Evolutionary conservation across 345 rosid species (phyloP).

Genomic region (Trapa incisa): DNA sequence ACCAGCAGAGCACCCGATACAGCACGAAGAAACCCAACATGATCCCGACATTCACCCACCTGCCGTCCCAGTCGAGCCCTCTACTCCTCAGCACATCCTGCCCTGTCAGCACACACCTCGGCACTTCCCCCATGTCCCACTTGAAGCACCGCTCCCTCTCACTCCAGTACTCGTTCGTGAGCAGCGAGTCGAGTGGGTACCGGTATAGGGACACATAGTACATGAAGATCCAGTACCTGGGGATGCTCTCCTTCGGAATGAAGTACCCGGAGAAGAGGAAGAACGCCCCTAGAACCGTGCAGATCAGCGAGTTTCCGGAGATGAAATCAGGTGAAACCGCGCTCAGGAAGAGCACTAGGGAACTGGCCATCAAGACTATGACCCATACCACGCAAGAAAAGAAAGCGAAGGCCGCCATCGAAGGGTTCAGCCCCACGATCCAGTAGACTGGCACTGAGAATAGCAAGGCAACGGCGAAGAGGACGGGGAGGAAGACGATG

Average conservation of each 20-base stretch:
- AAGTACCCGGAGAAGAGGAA: conserved; percentile 87
- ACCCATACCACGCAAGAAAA: conserved; percentile 69
- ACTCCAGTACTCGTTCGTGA: conserved; percentile 80
- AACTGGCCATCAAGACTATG: conserved; percentile 70
- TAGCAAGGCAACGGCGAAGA: conserved; percentile 52
- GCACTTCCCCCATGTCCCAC: conserved; percentile 14
- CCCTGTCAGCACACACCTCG: conserved; percentile 47
- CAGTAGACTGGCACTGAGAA: conserved; percentile 72
- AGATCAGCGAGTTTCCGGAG: conserved; percentile 66
- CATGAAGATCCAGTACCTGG: conserved; percentile 77
- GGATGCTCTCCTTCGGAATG: conserved; percentile 82
- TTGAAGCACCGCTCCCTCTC: conserved; percentile 46
- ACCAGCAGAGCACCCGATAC: conserved; percentile 76
- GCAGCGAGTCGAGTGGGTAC: conserved; percentile 66
- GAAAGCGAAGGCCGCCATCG: conserved; percentile 43
- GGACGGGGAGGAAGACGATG: conserved; percentile 57
- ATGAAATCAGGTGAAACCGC: conserved; percentile 77
- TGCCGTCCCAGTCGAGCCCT: conserved; percentile 53
- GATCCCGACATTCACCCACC: conserved; percentile 75
- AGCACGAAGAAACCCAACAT: conserved; percentile 72
- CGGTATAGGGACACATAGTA: conserved; percentile 76
- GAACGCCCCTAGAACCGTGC: conserved; percentile 75
- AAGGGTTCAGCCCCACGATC: conserved; percentile 79
- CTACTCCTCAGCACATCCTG: conserved; percentile 57
- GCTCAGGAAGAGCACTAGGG: conserved; percentile 62